A percentile compares a stretch with the other conserved stretches of the same genome.
These are phyloP conservation scores for Fusarium veterinarium DNA, from an alignment of 2,329 filamentous ascomycete genomes.

Conservation along the genomic window DNA sequence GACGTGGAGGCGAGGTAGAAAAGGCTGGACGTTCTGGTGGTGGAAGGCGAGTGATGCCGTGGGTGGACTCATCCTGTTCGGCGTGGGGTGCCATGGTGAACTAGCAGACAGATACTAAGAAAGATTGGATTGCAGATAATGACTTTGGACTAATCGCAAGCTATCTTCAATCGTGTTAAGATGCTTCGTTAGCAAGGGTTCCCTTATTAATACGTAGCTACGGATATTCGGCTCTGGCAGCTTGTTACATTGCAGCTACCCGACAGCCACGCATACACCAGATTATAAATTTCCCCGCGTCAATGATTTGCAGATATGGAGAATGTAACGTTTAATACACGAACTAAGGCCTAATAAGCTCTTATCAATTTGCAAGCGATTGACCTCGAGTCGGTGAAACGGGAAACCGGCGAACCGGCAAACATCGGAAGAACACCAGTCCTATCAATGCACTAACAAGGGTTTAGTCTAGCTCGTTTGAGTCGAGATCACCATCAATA, in stretches of 20 bases:
- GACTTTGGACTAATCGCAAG: background rate
- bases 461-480: background rate
- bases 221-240: background rate
- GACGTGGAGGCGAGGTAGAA: background rate
- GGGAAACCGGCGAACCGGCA: background rate
- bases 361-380: background rate
- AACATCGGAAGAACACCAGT: background rate
- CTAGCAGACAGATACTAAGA: background rate
- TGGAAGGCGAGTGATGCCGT: background rate
- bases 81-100: background rate
- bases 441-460: too few species aligned
- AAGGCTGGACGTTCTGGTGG: background rate
- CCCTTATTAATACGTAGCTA: background rate
- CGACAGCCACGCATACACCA: background rate
- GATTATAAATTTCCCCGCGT: background rate
- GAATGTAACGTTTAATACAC: background rate
- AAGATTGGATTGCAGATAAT: background rate
- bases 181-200: background rate
- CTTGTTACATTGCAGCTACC: background rate
- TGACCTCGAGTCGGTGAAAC: background rate
- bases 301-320: background rate
- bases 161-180: background rate
- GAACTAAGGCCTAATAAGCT: background rate
- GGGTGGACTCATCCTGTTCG: background rate
- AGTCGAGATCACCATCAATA: background rate